Base-by-base conservation (phyloP, 305 asterid species). In the Fraxinus velutina region DNA sequence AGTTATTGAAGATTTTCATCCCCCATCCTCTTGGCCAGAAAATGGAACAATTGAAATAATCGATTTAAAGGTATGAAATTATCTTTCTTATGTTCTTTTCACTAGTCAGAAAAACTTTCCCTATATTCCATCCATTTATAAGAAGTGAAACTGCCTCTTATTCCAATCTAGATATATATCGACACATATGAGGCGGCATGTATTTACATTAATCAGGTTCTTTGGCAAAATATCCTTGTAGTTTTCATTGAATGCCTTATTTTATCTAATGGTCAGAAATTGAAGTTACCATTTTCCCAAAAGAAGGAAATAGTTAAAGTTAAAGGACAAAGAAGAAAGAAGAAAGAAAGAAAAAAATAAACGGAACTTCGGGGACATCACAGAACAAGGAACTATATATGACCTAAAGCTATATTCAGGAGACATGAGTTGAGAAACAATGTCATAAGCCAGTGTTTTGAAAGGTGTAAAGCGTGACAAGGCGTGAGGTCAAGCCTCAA, bases 1-100 rank as follows among this genome's bases (percentile, higher is more conserved):
- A 42, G 27, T 88, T 79, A 89, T 96, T 81, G 98, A 92, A 10
- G 88, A 90, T 80, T 86, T 92, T 39, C 92, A 90, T 1, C 98
- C 96, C 77, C 92, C 92, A n/a, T 62, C 92, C 57, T 88, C 97
- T 17, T 94, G 99, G 99, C 98, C 99, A 29, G 94, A 92, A 85
- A 88, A 82, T 68, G 99, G 99, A 86, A 82, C 88, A 52, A 91
- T 96, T 82, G 91, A 94, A 86, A 89, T 96, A 44, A 87, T 92
- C 78, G 94, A 92, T 85, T 88, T 94, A 82, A 94, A 91, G 98
- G 98, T 94, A 87, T 55, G 84, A 73, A 7, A 44, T 78, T 39
- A 8, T 80, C n/a, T 88, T 78, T 72, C 34, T 83, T 73, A 44
- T 74, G 47, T 47, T 77, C 21, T 42, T 1, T 47, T 47, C 47